Percentiles rank a stretch among this genome's conserved stretches.
These are phyloP conservation scores for Triglochin maritima DNA, from an alignment of 106 monocot genomes.

Conservation along the genomic window DNA sequence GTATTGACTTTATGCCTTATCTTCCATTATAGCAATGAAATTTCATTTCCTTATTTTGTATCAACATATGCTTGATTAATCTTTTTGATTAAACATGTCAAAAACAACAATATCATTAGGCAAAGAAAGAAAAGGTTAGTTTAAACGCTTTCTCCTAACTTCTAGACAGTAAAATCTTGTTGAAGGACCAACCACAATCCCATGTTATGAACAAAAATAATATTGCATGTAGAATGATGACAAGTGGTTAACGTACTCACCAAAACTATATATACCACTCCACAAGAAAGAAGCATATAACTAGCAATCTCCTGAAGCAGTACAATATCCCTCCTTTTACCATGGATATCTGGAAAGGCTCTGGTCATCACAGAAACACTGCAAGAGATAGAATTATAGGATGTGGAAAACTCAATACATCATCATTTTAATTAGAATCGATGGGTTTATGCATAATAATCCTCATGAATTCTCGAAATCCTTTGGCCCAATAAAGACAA, in stretches of 20 bases:
- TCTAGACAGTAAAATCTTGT: too few relatives aligned
- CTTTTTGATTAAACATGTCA: neutral
- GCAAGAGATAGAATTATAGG: neutral
- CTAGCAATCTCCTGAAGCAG: conserved; percentile 79
- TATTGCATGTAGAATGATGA: too few relatives aligned
- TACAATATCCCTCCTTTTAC: conserved; percentile 34
- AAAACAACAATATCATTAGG: neutral
- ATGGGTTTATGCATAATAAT: neutral
- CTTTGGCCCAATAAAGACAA: neutral
- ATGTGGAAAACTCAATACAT: conserved; percentile 1
- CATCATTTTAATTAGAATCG: neutral
- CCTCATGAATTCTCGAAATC: neutral
- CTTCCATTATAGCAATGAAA: too few relatives aligned
- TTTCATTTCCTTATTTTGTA: too few relatives aligned
- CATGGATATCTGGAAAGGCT: conserved; percentile 57
- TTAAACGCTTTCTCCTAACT: neutral
- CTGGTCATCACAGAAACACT: conserved; percentile 97
- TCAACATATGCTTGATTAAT: too few relatives aligned
- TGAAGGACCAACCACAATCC: too few relatives aligned
- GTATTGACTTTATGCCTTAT: too few relatives aligned
- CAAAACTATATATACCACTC: conserved; percentile 56
- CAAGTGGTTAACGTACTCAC: conserved; percentile 26
- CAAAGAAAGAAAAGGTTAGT: neutral
- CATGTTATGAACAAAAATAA: too few relatives aligned
- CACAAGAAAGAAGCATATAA: conserved; percentile 81